These are phyloP conservation scores for Globisporangium spinosum DNA, from an alignment of 352 stramenopile species.

Conservation along the genomic window DNA sequence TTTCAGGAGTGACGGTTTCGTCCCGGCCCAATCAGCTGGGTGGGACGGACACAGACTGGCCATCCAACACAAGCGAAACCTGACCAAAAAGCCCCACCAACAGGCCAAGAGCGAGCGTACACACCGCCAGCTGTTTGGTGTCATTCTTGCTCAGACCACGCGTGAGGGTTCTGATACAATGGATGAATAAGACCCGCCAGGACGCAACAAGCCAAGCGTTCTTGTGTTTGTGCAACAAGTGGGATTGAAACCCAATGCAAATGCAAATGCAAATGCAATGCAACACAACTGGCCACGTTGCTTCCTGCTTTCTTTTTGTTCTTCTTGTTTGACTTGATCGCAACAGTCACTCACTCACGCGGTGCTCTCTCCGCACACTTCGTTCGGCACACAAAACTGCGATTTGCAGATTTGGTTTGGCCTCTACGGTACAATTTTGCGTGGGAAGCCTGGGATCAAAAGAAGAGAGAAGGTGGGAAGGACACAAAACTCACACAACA, in stretches of 20 bases:
- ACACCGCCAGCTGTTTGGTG: not conserved
- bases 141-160: not conserved
- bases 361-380: not conserved
- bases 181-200: not conserved
- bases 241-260: not conserved
- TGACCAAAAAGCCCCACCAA: not conserved
- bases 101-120: not conserved
- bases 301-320: not conserved
- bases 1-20: not conserved
- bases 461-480: not conserved
- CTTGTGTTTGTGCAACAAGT: not conserved
- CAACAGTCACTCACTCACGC: not conserved
- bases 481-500: not conserved
- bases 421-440: not conserved
- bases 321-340: not conserved
- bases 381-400: not conserved
- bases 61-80: not conserved
- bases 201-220: not conserved
- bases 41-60: not conserved
- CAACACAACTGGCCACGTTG: not conserved
- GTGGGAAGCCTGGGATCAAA: not conserved
- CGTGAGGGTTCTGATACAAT: not conserved
- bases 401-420: conserved; percentile 1
- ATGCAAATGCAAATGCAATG: no score
- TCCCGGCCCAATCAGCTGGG: not conserved